Conservation (phyloP, 2,329 filamentous ascomycete genomes). For the Calonectria pseudoturangicola region DNA sequence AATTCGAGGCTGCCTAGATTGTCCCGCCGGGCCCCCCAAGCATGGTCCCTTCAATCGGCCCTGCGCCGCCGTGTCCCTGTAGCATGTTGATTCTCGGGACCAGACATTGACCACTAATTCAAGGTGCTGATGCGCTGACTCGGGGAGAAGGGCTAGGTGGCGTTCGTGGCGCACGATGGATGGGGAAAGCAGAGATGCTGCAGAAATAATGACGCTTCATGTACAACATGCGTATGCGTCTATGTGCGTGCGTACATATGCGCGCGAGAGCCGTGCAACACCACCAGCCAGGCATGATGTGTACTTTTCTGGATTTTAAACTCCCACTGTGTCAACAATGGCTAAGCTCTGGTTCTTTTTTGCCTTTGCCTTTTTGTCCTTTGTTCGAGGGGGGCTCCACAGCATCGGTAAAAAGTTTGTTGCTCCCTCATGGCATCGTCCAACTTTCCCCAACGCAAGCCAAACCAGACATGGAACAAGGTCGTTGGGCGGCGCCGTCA, state of each 20-base stretch:
- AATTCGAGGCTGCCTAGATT: slow-evolving; percentile 22
- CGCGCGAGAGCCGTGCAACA: neutral
- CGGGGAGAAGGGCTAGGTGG: neutral
- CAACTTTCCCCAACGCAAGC: slow-evolving; percentile 9
- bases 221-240: slow-evolving; percentile 25
- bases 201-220: slow-evolving; percentile 18
- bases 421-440: slow-evolving; percentile 25
- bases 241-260: neutral
- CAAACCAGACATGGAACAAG: slow-evolving; percentile 12
- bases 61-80: neutral
- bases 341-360: neutral
- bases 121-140: slow-evolving; percentile 18
- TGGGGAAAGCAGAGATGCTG: neutral
- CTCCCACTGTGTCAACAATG: slow-evolving; percentile 10
- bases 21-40: neutral
- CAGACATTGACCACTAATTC: slow-evolving; percentile 1
- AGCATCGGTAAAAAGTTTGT: slow-evolving; percentile 25
- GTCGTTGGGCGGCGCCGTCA: neutral
- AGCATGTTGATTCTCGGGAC: slow-evolving; percentile 3
- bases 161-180: neutral
- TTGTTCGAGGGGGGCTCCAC: neutral
- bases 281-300: neutral
- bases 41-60: neutral
- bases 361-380: slow-evolving; percentile 15
- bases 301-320: neutral